Evolutionary conservation across 2,329 filamentous ascomycete species (phyloP).

Genomic region (Xylariaceae sp.): DNA sequence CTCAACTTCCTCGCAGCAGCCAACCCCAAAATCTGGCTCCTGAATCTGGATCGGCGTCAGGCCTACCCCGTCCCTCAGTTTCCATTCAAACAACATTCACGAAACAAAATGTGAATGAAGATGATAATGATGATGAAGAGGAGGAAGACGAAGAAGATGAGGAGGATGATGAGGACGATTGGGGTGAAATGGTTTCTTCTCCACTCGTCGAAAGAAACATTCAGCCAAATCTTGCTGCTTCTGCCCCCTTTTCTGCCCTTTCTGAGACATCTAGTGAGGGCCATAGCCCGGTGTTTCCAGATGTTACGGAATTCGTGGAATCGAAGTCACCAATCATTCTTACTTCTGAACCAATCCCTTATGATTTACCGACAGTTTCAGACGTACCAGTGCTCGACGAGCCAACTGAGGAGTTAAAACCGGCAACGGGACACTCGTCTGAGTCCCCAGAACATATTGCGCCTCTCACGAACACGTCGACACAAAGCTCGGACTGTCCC

Average conservation of each 20-base stretch:
- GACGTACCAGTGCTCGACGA: slow-evolving; percentile 26
- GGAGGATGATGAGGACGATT: slow-evolving; percentile 49
- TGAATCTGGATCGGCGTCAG: neutral
- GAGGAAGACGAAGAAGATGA: neutral
- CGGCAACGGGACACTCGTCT: slow-evolving; percentile 7
- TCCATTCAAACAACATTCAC: slow-evolving; percentile 6
- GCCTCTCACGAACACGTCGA: slow-evolving; percentile 11
- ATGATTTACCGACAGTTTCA: slow-evolving; percentile 1
- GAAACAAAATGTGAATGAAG: neutral
- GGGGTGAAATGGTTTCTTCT: slow-evolving; percentile 55
- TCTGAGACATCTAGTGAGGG: neutral
- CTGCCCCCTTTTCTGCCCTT: neutral
- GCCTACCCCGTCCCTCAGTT: neutral
- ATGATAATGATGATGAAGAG: neutral
- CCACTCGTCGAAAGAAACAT: slow-evolving; percentile 23
- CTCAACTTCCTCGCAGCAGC: neutral
- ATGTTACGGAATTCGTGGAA: neutral
- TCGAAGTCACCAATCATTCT: neutral
- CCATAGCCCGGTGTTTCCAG: neutral
- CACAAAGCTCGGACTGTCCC: neutral
- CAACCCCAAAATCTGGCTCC: neutral
- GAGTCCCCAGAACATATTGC: slow-evolving; percentile 16
- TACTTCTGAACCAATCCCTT: neutral
- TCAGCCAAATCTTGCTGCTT: slow-evolving; percentile 3
- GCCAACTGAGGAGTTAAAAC: slow-evolving; percentile 10